phyloP scores from a whole-genome alignment of 2,329 filamentous ascomycete genomes.

The Cladosporium colombiae region DNA sequence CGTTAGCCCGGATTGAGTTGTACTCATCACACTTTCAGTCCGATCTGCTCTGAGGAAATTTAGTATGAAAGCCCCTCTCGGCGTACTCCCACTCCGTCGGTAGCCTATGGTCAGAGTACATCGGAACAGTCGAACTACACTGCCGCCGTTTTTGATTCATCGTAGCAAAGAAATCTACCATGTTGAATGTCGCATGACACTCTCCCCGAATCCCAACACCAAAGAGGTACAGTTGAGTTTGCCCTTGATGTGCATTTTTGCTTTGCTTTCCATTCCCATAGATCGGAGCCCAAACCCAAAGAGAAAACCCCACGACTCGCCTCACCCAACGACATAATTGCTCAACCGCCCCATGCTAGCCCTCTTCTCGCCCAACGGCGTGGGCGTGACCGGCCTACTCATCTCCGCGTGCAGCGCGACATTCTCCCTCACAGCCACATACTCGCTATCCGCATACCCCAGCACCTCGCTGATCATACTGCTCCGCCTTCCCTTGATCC shows the following conservation, averaged over 20 bases:
- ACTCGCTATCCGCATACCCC: constrained; percentile 93
- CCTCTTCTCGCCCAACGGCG: constrained; percentile 6
- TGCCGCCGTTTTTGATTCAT: not conserved
- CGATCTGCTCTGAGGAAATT: too few species aligned
- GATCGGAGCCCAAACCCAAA: not conserved
- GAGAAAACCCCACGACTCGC: not conserved
- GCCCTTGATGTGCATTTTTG: not conserved
- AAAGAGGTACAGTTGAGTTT: not conserved
- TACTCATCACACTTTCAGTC: too few species aligned
- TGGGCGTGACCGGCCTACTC: constrained; percentile 35
- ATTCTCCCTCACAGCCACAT: constrained; percentile 85
- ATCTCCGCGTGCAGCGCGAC: constrained; percentile 67
- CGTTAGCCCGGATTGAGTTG: too few species aligned
- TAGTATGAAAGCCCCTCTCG: too few species aligned
- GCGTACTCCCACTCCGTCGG: too few species aligned
- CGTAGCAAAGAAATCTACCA: not conserved
- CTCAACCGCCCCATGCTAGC: constrained; percentile 32
- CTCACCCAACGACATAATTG: constrained; percentile 32
- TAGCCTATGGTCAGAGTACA: too few species aligned
- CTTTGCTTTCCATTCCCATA: not conserved
- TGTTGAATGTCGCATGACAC: not conserved
- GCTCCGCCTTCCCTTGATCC: constrained; percentile 83
- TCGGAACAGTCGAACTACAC: too few species aligned
- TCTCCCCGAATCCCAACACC: not conserved
- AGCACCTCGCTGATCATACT: constrained; percentile 76